These are phyloP conservation scores for Euphorbia schlechtendalii DNA, from an alignment of 441 rosid genomes.

Conservation along the genomic window DNA sequence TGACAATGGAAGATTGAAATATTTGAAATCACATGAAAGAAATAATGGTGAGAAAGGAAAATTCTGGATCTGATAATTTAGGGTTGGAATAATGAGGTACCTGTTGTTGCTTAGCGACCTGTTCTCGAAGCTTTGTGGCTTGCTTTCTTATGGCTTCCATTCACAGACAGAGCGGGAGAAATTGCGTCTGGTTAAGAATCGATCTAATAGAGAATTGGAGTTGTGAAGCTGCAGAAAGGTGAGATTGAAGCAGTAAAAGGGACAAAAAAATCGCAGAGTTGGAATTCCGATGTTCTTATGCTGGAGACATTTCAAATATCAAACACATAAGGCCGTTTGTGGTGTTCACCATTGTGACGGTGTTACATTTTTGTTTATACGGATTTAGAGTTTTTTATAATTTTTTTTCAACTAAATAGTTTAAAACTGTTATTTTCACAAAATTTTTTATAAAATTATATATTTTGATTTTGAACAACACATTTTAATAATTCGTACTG, in stretches of 20 bases:
- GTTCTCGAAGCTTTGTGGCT: slow-evolving; percentile 85
- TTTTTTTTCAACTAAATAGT: too few relatives aligned
- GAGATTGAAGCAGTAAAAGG: neutral
- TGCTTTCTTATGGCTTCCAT: slow-evolving; percentile 94
- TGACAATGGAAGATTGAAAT: too few relatives aligned
- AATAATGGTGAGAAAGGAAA: too few relatives aligned
- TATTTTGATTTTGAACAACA: too few relatives aligned
- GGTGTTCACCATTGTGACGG: too few relatives aligned
- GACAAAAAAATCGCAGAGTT: neutral
- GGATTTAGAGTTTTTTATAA: too few relatives aligned
- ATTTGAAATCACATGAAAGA: too few relatives aligned
- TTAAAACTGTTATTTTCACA: too few relatives aligned
- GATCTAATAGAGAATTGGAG: slow-evolving; percentile 5
- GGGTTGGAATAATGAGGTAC: slow-evolving; percentile 27
- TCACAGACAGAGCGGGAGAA: slow-evolving; percentile 13
- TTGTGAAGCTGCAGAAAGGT: neutral
- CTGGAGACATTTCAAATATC: slow-evolving; percentile 13
- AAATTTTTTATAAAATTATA: too few relatives aligned
- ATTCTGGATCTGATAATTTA: neutral
- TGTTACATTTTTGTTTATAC: too few relatives aligned
- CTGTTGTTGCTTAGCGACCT: slow-evolving; percentile 96
- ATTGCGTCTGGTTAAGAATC: neutral
- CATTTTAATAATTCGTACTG: too few relatives aligned
- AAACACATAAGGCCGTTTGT: too few relatives aligned
- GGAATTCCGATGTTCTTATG: neutral